Conservation (phyloP, 176 grass and related monocot genomes). For the Musa acuminata region DNA sequence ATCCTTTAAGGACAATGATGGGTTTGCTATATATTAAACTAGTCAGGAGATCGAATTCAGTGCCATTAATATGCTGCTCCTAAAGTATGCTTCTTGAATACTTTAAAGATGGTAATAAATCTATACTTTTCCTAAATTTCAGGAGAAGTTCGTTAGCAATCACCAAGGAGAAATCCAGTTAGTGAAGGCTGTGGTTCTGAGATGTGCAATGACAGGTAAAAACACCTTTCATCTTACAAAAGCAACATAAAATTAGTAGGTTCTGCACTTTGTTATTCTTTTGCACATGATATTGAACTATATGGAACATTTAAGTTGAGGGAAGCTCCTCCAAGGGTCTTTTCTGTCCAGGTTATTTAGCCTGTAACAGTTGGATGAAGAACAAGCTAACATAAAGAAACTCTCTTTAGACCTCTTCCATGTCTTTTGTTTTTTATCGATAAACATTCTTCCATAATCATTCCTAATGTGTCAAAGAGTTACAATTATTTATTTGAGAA, state of each 20-base stretch:
- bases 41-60: background rate
- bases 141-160: conserved; percentile 74
- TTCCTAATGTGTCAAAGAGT: background rate
- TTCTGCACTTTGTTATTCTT: background rate
- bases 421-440: background rate
- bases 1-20: background rate
- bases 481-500: too few relatives aligned
- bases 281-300: background rate
- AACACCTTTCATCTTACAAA: background rate
- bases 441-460: background rate
- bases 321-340: background rate
- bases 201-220: conserved; percentile 67
- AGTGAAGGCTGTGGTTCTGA: conserved; percentile 44
- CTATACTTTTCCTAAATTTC: conserved; percentile 21
- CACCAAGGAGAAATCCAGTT: conserved; percentile 79
- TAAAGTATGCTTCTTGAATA: background rate
- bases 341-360: background rate
- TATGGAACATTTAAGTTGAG: background rate
- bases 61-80: background rate
- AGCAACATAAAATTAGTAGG: background rate
- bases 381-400: background rate
- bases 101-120: conserved; percentile 1
- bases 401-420: background rate
- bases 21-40: background rate
- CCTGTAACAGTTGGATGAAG: background rate